Evolutionary conservation across 148 eudicot species (phyloP).

Genomic region (Chenopodium album): DNA sequence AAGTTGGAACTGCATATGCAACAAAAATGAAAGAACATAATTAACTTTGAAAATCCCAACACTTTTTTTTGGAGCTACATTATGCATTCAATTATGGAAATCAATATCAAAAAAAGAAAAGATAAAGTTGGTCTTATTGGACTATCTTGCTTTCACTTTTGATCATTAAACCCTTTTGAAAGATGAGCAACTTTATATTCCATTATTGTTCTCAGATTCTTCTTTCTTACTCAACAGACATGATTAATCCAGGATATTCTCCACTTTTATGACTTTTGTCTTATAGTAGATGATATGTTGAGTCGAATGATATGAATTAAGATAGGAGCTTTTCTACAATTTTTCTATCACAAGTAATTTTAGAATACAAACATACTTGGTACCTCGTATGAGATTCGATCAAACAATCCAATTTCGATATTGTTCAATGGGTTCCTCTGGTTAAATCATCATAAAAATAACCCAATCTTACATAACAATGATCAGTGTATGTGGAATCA

Average conservation of each 20-base stretch:
- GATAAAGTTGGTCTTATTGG: slow-evolving; percentile 10
- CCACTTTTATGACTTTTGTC: background rate
- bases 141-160: slow-evolving; percentile 21
- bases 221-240: slow-evolving; percentile 3
- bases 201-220: slow-evolving; percentile 9
- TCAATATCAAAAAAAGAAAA: background rate
- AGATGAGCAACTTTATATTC: slow-evolving; percentile 13
- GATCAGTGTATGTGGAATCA: background rate
- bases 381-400: background rate
- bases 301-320: background rate
- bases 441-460: no score
- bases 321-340: no score
- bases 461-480: background rate
- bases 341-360: no score
- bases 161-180: slow-evolving; percentile 18
- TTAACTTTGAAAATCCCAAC: slow-evolving; percentile 16
- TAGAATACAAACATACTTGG: background rate
- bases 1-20: slow-evolving; percentile 42
- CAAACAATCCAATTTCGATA: background rate
- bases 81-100: slow-evolving; percentile 13
- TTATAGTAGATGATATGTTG: background rate
- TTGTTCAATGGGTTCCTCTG: background rate
- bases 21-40: background rate
- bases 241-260: slow-evolving; percentile 21
- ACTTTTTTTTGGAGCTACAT: slow-evolving; percentile 5